phyloP scores from a whole-genome alignment of 768 basidiomycete species.

The Termitomyces sp. region DNA sequence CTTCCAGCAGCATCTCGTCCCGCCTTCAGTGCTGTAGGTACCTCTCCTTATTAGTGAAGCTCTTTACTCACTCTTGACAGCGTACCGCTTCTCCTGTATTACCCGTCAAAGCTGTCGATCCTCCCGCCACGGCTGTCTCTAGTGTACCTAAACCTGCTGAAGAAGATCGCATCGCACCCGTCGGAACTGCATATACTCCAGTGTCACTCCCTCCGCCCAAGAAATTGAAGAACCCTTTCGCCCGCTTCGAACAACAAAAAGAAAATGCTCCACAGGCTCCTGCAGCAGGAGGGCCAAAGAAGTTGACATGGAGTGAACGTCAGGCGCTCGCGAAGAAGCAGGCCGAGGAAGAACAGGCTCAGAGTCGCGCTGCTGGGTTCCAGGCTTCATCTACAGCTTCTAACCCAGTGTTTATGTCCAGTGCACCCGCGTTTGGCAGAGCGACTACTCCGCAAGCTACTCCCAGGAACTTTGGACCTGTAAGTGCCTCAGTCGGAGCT shows the following conservation, averaged over 20 bases:
- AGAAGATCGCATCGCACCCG: constrained; percentile 80
- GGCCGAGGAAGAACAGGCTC: constrained; percentile 67
- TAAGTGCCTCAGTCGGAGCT: constrained; percentile 24
- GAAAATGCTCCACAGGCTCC: constrained; percentile 23
- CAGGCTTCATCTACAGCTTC: constrained; percentile 27
- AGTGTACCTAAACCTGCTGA: constrained; percentile 59
- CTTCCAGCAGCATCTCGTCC: constrained; percentile 38
- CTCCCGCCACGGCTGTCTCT: constrained; percentile 31
- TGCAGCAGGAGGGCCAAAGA: constrained; percentile 47
- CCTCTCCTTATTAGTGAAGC: background rate
- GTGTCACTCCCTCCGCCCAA: constrained; percentile 81
- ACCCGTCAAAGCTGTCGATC: constrained; percentile 12
- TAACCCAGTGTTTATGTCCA: constrained; percentile 35
- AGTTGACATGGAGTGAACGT: constrained; percentile 90
- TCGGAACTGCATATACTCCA: constrained; percentile 86
- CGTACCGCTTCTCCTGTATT: constrained; percentile 8
- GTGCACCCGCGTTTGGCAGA: constrained; percentile 41
- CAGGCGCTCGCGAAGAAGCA: constrained; percentile 90
- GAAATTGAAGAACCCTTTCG: constrained; percentile 83
- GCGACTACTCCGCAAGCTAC: constrained; percentile 29
- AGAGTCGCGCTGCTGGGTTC: constrained; percentile 53
- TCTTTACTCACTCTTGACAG: constrained; percentile 5
- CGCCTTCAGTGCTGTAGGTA: constrained; percentile 29
- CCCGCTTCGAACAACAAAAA: constrained; percentile 46
- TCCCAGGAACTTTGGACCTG: constrained; percentile 40